These are phyloP conservation scores for Nitzschia sp. DNA, from an alignment of 108 stramenopile species.

Conservation along the genomic window DNA sequence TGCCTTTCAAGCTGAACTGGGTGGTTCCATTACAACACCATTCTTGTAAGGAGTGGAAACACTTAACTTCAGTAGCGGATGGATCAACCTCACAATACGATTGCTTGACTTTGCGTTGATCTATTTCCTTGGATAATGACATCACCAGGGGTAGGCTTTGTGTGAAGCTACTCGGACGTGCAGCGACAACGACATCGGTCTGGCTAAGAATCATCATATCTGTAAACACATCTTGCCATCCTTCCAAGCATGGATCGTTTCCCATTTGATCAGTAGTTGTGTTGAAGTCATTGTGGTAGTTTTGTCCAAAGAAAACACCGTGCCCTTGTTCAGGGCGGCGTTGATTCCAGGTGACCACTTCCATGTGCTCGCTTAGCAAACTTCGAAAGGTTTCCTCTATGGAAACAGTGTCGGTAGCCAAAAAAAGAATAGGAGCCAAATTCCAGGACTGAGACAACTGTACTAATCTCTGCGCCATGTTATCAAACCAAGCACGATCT, in stretches of 20 bases:
- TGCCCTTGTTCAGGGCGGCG: slow-evolving; percentile 11
- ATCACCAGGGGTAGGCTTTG: slow-evolving; percentile 52
- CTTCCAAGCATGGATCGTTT: slow-evolving; percentile 15
- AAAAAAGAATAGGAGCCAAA: slow-evolving; percentile 44
- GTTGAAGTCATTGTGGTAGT: neutral
- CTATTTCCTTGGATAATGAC: slow-evolving; percentile 12
- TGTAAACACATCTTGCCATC: slow-evolving; percentile 28
- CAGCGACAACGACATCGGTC: slow-evolving; percentile 54
- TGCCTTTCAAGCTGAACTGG: slow-evolving; percentile 11
- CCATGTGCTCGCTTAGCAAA: neutral
- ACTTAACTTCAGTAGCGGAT: slow-evolving; percentile 6
- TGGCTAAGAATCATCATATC: slow-evolving; percentile 51
- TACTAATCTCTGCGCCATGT: neutral
- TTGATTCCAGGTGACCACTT: slow-evolving; percentile 25
- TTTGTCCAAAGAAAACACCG: slow-evolving; percentile 36
- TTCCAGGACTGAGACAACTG: slow-evolving; percentile 1
- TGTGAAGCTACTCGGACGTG: slow-evolving; percentile 47
- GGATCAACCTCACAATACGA: slow-evolving; percentile 30
- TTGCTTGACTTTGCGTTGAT: neutral
- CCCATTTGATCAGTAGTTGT: slow-evolving; percentile 2
- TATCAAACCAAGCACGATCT: slow-evolving; percentile 15
- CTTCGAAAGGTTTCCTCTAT: slow-evolving; percentile 30
- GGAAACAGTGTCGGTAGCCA: slow-evolving; percentile 52
- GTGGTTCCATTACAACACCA: slow-evolving; percentile 36
- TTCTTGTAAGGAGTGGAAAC: slow-evolving; percentile 11